Percentiles rank a stretch among this genome's conserved stretches.
phyloP scores from a whole-genome alignment of 208 protist species.

The Endotrypanum monterogeii region DNA sequence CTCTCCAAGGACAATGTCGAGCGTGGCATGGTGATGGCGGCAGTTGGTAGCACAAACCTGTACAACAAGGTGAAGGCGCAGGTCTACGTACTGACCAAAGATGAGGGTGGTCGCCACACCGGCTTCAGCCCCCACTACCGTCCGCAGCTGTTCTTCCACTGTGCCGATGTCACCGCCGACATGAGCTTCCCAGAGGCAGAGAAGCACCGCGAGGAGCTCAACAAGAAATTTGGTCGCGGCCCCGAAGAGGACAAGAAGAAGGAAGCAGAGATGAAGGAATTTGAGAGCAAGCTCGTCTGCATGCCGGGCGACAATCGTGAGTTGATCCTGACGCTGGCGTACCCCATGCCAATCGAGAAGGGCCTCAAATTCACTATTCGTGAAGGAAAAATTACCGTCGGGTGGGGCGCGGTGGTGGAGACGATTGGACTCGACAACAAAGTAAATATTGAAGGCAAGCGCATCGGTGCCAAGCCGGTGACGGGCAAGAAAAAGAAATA shows the following conservation, averaged over 20 bases:
- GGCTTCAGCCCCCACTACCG: conserved; percentile 97
- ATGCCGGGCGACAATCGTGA: conserved; percentile 98
- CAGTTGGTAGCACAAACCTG: conserved; percentile 92
- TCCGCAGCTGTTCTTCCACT: conserved; percentile 98
- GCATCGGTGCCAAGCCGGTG: conserved; percentile 32
- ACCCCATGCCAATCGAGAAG: conserved; percentile 93
- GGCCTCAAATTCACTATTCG: conserved; percentile 98
- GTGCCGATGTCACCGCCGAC: conserved; percentile 96
- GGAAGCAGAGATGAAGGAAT: conserved; percentile 78
- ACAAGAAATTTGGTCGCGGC: conserved; percentile 81
- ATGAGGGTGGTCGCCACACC: conserved; percentile 99
- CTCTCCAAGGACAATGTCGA: conserved; percentile 97
- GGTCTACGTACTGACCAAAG: conserved; percentile 98
- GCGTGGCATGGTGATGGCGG: conserved; percentile 95
- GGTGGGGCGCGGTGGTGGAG: conserved; percentile 97
- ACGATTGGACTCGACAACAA: conserved; percentile 88
- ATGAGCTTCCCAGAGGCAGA: conserved; percentile 94
- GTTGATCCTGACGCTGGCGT: conserved; percentile 93
- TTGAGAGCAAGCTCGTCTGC: conserved; percentile 94
- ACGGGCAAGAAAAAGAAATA: conserved; percentile 67
- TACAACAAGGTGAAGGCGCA: conserved; percentile 95
- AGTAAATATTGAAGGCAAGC: conserved; percentile 85
- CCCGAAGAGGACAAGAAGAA: conserved; percentile 84
- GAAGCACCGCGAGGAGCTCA: conserved; percentile 66
- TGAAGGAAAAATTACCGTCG: conserved; percentile 98